Evolutionary conservation across 169 alveolate species (phyloP).

Genomic region (Ichthyophthirius multifiliis): DNA sequence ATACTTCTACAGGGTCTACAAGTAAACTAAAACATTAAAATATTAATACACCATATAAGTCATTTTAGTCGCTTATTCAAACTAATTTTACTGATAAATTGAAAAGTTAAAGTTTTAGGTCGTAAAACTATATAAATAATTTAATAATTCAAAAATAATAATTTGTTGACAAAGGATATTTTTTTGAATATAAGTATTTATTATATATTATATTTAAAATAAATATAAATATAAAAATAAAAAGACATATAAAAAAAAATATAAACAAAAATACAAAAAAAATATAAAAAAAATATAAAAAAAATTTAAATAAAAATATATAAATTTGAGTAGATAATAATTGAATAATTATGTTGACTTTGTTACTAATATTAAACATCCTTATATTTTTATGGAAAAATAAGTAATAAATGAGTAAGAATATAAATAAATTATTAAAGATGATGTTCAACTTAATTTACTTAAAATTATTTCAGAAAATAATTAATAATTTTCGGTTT

Average conservation of each 20-base stretch:
- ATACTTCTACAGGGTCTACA: neutral
- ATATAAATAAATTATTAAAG: too few relatives aligned
- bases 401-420: too few relatives aligned
- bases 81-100: neutral
- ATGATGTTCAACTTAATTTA: too few relatives aligned
- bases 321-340: neutral
- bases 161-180: neutral
- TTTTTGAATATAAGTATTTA: neutral
- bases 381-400: neutral
- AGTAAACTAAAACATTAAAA: neutral
- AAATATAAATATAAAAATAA: too few relatives aligned
- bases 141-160: neutral
- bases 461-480: too few relatives aligned
- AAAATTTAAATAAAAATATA: neutral
- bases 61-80: neutral
- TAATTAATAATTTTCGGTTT: too few relatives aligned
- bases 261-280: neutral
- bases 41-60: neutral
- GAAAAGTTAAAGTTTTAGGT: neutral
- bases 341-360: neutral
- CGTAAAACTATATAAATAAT: neutral
- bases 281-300: neutral
- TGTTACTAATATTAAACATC: neutral
- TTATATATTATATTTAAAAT: too few relatives aligned
- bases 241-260: too few relatives aligned